phyloP scores from a whole-genome alignment of 257 asterid genomes.

The Solanum appendiculatum region DNA sequence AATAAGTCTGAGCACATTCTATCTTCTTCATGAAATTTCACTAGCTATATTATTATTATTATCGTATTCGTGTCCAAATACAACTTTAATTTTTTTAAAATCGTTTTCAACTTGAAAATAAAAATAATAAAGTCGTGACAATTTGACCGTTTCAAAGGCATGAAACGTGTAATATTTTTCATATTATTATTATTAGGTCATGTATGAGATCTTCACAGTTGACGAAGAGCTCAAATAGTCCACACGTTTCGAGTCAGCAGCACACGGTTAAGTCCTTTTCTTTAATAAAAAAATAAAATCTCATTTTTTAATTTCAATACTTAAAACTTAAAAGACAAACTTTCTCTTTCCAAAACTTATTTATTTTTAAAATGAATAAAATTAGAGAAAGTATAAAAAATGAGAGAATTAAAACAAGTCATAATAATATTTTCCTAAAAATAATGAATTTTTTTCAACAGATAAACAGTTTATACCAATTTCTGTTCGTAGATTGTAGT shows the following conservation, averaged over 20 bases:
- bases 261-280: not conserved
- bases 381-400: no score
- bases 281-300: not conserved
- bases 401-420: no score
- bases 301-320: not conserved
- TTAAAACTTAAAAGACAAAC: not conserved
- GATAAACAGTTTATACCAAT: no score
- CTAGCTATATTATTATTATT: no score
- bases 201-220: not conserved
- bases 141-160: not conserved
- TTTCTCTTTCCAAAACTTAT: not conserved
- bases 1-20: no score
- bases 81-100: not conserved
- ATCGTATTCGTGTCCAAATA: not conserved
- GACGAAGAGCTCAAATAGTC: not conserved
- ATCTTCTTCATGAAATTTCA: no score
- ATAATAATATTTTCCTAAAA: no score
- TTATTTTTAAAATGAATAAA: not conserved
- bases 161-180: not conserved
- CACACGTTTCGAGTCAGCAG: not conserved
- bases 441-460: no score
- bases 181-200: not conserved
- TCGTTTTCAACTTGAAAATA: not conserved
- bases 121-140: no score
- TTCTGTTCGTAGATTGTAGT: no score